Conservation (phyloP, 257 asterid species). For the Lithospermum erythrorhizon region DNA sequence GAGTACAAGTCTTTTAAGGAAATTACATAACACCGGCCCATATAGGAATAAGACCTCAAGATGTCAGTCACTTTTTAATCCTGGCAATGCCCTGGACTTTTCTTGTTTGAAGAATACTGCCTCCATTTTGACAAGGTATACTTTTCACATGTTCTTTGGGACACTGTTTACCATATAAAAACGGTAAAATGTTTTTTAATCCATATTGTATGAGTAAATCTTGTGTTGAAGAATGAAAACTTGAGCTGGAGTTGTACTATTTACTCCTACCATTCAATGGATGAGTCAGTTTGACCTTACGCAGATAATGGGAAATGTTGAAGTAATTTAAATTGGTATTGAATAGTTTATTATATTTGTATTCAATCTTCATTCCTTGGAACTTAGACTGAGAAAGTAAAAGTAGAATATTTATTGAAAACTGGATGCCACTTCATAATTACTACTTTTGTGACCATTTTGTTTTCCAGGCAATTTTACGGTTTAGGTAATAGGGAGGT, state of each 20-base stretch:
- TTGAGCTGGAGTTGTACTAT: neutral
- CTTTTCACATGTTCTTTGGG: neutral
- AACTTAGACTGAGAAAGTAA: neutral
- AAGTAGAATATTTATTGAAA: neutral
- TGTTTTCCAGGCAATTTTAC: too few species aligned
- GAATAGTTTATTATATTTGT: neutral
- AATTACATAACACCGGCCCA: constrained; percentile 31
- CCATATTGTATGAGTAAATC: neutral
- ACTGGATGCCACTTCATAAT: neutral
- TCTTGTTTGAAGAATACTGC: constrained; percentile 49
- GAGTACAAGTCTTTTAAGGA: constrained; percentile 40
- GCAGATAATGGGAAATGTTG: neutral
- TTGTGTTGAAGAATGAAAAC: neutral
- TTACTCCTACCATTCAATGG: neutral
- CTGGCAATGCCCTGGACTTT: constrained; percentile 36
- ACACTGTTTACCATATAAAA: neutral
- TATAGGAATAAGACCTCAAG: constrained; percentile 33
- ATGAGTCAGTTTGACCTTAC: neutral
- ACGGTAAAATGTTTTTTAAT: neutral
- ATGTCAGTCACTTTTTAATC: constrained; percentile 54
- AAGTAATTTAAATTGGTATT: neutral
- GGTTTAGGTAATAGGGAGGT: too few species aligned
- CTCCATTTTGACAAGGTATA: constrained; percentile 49
- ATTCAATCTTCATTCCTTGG: neutral
- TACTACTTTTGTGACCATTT: too few species aligned